Base-by-base conservation (phyloP, 495 filamentous ascomycete genomes). In the Daldinia caldariorum region DNA sequence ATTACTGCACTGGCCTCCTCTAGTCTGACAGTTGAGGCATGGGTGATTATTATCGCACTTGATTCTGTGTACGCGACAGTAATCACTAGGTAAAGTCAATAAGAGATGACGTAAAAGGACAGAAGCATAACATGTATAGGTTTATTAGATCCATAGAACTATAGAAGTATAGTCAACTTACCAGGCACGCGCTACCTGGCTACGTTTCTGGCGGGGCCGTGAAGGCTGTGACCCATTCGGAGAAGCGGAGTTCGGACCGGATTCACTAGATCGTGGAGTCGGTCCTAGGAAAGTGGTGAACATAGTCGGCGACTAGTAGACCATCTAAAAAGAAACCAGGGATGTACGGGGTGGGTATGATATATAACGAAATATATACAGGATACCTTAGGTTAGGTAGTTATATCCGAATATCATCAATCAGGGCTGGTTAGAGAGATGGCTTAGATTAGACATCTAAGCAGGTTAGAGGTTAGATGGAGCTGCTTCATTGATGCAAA, bases 11-110 rank as follows among this genome's bases (percentile, higher is more conserved):
- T 75, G 66, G n/a, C 66, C 76, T 7, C 82, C 82, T 74, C 78
- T 75, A 20, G 22, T 77, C 43, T 77, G 68, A 61, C 83, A 85
- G 63, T 85, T 84, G 7, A 58, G 64, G 63, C 84, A 86, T 7
- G 82, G 83, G 32, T 75, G 65, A 29, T 73, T 67, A 45, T 77
- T 78, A 67, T 86, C 82, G 61, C 83, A 85, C 60, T 82, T 84
- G 68, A 82, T 79, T 7, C 82, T 76, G 55, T 83, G 78, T 1
- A 79, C 61, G 6, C 83, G 81, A 58, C 83, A 85, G 78, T 81
- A 82, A 67, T 83, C 82, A 68, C 82, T 85, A 53, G n/a, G 29
- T 12, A 35, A 16, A 43, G 29, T 34, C 0, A 18, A 34, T 34
- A 55, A 1, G 14, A 29, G 8, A 67, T 12, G 39, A 56, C 37